phyloP scores from a whole-genome alignment of 1,139 yeast species.

The Hansenula sp. region DNA sequence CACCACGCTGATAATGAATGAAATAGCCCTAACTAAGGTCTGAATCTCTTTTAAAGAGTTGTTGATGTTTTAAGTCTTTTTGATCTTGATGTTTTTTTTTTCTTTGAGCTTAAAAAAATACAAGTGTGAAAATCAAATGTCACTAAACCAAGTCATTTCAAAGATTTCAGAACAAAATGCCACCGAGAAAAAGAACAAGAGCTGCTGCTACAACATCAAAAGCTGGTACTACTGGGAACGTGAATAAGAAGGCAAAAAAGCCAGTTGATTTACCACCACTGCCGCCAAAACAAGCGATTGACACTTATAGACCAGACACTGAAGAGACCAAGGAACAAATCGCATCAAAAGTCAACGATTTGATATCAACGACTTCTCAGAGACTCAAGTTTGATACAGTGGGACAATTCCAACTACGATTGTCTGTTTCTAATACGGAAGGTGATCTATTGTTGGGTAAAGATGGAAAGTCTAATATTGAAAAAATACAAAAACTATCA shows the following conservation, averaged over 20 bases:
- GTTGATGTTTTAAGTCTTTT: background rate
- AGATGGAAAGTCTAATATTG: slow-evolving; percentile 4
- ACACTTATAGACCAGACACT: slow-evolving; percentile 4
- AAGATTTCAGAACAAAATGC: slow-evolving; percentile 6
- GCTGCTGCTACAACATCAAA: slow-evolving; percentile 2
- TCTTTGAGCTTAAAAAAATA: background rate
- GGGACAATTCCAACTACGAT: slow-evolving; percentile 1
- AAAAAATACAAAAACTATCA: slow-evolving; percentile 5
- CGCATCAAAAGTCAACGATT: background rate
- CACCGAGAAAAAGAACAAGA: slow-evolving; percentile 27
- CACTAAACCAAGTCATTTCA: background rate
- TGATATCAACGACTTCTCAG: background rate
- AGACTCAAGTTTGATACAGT: background rate
- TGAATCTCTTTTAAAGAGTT: background rate
- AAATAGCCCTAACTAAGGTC: background rate
- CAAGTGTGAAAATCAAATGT: background rate
- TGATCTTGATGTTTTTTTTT: no score
- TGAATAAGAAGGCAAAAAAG: background rate
- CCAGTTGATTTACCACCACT: background rate
- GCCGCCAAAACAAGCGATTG: slow-evolving; percentile 5
- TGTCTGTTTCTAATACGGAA: slow-evolving; percentile 9
- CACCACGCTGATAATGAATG: no score
- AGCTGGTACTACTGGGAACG: slow-evolving; percentile 7
- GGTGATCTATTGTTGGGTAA: slow-evolving; percentile 8
- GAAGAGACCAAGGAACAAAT: background rate